Percentiles rank a stretch among this genome's conserved stretches.
phyloP scores from a whole-genome alignment of 164 flowering plant species.

The Malania oleifera region DNA sequence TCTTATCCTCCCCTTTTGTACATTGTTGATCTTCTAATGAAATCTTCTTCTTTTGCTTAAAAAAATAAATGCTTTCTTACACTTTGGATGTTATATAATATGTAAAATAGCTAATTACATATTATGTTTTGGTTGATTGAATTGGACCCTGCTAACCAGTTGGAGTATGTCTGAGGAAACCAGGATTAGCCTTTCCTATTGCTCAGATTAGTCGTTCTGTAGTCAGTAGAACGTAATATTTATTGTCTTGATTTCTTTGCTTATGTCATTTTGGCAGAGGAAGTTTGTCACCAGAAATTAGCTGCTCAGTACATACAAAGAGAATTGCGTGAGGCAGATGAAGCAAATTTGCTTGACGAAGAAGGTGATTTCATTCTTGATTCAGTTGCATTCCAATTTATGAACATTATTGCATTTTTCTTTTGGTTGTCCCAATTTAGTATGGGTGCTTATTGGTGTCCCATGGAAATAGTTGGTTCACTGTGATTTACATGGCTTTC shows the following conservation, averaged over 20 bases:
- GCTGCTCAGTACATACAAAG: constrained; percentile 40
- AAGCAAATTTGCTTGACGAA: constrained; percentile 80
- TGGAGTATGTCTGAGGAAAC: neutral
- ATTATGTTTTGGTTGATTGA: neutral
- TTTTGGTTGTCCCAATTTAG: neutral
- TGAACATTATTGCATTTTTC: neutral
- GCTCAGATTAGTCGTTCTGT: neutral
- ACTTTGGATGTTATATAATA: too few species aligned
- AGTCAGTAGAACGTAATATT: neutral
- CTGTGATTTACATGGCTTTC: too few species aligned
- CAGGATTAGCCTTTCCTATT: neutral
- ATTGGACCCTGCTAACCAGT: neutral
- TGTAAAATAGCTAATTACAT: too few species aligned
- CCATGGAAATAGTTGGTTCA: too few species aligned
- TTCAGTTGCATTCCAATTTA: neutral
- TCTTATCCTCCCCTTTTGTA: too few species aligned
- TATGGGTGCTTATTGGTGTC: too few species aligned
- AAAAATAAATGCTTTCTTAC: too few species aligned
- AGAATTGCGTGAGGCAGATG: constrained; percentile 64
- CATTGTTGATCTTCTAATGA: too few species aligned
- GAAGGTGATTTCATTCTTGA: constrained; percentile 40
- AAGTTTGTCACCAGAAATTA: constrained; percentile 38
- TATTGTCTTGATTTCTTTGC: neutral
- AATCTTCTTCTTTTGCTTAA: too few species aligned
- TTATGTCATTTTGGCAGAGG: constrained; percentile 36